phyloP scores from a whole-genome alignment of 495 filamentous ascomycete species.

The Trichodelitschia bisporula region DNA sequence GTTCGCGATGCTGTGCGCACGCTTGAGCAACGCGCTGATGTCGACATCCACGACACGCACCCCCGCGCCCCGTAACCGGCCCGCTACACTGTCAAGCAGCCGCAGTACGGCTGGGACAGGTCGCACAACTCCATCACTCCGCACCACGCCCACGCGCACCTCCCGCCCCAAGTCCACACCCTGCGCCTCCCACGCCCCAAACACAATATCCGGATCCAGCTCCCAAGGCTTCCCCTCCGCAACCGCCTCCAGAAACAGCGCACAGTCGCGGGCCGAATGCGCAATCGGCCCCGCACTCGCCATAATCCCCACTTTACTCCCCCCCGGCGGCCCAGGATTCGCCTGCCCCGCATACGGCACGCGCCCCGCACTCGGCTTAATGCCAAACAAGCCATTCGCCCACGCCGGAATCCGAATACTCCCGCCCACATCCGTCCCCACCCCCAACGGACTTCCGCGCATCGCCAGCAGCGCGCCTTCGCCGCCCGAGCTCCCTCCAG shows the following conservation, averaged over 20 bases:
- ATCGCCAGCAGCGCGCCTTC: conserved; percentile 18
- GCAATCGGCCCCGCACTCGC: conserved; percentile 17
- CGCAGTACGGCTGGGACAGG: conserved; percentile 32
- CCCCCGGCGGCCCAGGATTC: conserved; percentile 12
- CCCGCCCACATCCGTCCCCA: conserved; percentile 46
- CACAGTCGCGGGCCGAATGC: conserved; percentile 13
- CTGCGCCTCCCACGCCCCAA: conserved; percentile 10
- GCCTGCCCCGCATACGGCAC: conserved; percentile 28
- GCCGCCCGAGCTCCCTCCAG: conserved; percentile 40
- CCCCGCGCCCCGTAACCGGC: conserved; percentile 14
- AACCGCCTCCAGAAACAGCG: conserved; percentile 14
- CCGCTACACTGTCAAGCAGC: conserved; percentile 26
- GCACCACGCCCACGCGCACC: conserved; percentile 28
- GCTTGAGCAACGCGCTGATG: conserved; percentile 20
- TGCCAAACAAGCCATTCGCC: conserved; percentile 36
- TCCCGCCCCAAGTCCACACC: conserved; percentile 6
- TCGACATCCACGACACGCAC: conserved; percentile 30
- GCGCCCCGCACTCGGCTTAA: conserved; percentile 28
- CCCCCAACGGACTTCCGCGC: conserved; percentile 14
- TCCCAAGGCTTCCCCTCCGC: conserved; percentile 11
- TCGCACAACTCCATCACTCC: conserved; percentile 28
- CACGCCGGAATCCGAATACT: conserved; percentile 40
- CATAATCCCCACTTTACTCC: conserved; percentile 9
- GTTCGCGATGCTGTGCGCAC: conserved; percentile 29
- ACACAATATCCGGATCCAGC: conserved; percentile 13